Conservation (phyloP, 345 rosid genomes). For the Salix udensis region DNA sequence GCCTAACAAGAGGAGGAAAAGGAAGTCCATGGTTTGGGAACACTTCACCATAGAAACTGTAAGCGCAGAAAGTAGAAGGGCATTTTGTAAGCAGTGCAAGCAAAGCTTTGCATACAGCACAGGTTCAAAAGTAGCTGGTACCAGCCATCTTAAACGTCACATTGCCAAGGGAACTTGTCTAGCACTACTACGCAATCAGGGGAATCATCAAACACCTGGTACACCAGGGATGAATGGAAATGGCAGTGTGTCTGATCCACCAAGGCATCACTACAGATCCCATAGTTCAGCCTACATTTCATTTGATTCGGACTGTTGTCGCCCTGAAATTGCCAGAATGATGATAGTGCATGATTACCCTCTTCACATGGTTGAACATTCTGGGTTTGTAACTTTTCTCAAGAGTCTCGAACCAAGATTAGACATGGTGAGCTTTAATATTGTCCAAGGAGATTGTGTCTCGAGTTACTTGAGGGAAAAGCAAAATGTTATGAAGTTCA, state of each 20-base stretch:
- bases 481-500: slow-evolving; percentile 60
- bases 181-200: slow-evolving; percentile 49
- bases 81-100: slow-evolving; percentile 86
- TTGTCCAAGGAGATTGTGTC: slow-evolving; percentile 85
- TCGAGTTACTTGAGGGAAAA: slow-evolving; percentile 80
- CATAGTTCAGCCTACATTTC: slow-evolving; percentile 44
- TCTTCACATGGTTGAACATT: slow-evolving; percentile 89
- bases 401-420: slow-evolving; percentile 83
- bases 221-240: slow-evolving; percentile 46
- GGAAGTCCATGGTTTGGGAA: slow-evolving; percentile 95
- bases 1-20: slow-evolving; percentile 49
- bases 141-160: slow-evolving; percentile 93
- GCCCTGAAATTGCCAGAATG: slow-evolving; percentile 79
- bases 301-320: slow-evolving; percentile 70
- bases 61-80: slow-evolving; percentile 73
- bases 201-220: slow-evolving; percentile 37
- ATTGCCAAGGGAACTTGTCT: slow-evolving; percentile 86
- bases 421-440: slow-evolving; percentile 59
- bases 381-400: slow-evolving; percentile 66
- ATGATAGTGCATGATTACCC: slow-evolving; percentile 81
- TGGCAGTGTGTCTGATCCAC: slow-evolving; percentile 34
- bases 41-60: slow-evolving; percentile 73
- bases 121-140: slow-evolving; percentile 89
- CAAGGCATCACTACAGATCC: slow-evolving; percentile 68
- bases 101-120: slow-evolving; percentile 98